Percentiles rank a stretch among this genome's conserved stretches.
phyloP scores from a whole-genome alignment of 345 rosid genomes.

The Populus davidiana region DNA sequence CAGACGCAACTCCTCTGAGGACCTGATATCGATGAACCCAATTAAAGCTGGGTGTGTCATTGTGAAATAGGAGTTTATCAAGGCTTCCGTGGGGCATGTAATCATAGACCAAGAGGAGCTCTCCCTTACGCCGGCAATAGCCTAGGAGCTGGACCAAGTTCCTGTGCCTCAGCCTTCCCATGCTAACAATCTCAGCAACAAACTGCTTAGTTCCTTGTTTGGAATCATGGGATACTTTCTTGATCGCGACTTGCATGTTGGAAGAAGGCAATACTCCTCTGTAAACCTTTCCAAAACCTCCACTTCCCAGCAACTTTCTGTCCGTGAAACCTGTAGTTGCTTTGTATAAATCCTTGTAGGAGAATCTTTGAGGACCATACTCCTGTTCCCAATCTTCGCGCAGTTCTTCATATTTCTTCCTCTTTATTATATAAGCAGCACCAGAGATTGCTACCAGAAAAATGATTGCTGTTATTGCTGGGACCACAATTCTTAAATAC shows the following conservation, averaged over 20 bases:
- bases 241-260: background rate
- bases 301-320: background rate
- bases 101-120: slow-evolving; percentile 5
- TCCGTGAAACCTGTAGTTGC: slow-evolving; percentile 4
- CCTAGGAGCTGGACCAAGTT: slow-evolving; percentile 1
- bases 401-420: slow-evolving; percentile 6
- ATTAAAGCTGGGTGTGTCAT: background rate
- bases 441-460: background rate
- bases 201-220: slow-evolving; percentile 3
- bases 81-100: slow-evolving; percentile 6
- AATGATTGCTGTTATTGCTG: background rate
- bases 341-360: slow-evolving; percentile 10
- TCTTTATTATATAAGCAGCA: background rate
- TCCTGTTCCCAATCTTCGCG: slow-evolving; percentile 4
- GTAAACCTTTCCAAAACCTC: slow-evolving; percentile 11
- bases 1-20: background rate
- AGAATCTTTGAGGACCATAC: slow-evolving; percentile 15
- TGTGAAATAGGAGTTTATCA: background rate
- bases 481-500: background rate
- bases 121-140: background rate
- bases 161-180: slow-evolving; percentile 10
- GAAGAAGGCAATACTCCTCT: background rate
- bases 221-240: background rate
- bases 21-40: background rate
- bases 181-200: slow-evolving; percentile 5